Base-by-base conservation (phyloP, 768 basidiomycete species). In the Boletus bicolor region DNA sequence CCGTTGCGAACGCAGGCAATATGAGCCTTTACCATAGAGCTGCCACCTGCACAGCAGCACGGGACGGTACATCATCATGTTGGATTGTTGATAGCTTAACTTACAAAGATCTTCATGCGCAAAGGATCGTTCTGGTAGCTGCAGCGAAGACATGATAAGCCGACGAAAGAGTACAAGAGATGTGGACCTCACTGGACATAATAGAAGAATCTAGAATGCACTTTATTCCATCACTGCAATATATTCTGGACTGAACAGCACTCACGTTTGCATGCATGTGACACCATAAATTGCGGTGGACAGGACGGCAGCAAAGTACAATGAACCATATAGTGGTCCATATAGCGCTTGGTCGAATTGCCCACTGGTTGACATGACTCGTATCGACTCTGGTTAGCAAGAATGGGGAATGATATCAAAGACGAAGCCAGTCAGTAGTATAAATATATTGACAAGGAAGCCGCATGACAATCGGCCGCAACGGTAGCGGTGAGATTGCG, bases 241-340 rank as follows among this genome's bases (percentile, higher is more conserved):
- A 7, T 9, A 4, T 5, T 19, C 28, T 8, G 1, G 32, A 24
- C 30, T 48, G 9, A 35, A 15, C 8, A 17, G 15, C 5, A 35
- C 58, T 41, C 53, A 60, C 59, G 53, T 51, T 54, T 60, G 59
- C 53, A 60, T 55, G 39, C 59, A 60, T 21, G 39, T 17, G 1
- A 51, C 4, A 1, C 58, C 59, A 1, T 60, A 60, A 49, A 60
- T 30, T 11, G 26, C 42, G 0, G 53, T 55, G 1, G 58, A 43
- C 19, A 49, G 5, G 19, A 60, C 1, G 3, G 14, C 21, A 21
- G 53, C 5, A 41, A 55, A 61, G 49, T 44, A 60, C 19, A 55
- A n/a, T 2, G 58, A 35, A 21, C 37, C 24, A 12, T 44, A 60
- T 6, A 51, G 9, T 5, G 42, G 15, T 11, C 15, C 44, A 26